These are phyloP conservation scores for Pleurotus eryngii DNA, from an alignment of 768 basidiomycete genomes.

Conservation along the genomic window DNA sequence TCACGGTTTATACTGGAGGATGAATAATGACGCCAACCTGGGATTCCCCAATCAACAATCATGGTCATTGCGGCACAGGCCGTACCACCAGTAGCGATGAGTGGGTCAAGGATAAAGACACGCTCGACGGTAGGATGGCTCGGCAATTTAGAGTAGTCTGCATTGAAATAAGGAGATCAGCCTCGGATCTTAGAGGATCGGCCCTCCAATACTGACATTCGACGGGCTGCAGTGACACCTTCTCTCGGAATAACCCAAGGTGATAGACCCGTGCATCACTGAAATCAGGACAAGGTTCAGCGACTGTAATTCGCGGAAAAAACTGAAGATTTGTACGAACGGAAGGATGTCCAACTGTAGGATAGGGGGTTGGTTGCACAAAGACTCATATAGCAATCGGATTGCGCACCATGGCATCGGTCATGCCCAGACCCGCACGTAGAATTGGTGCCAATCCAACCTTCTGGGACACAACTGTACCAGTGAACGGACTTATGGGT, in stretches of 20 bases:
- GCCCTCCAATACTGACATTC: slow-evolving; percentile 55
- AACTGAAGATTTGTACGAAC: slow-evolving; percentile 35
- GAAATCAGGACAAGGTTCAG: slow-evolving; percentile 1
- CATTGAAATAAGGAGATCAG: not conserved
- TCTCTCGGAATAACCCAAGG: slow-evolving; percentile 86
- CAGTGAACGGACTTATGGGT: slow-evolving; percentile 78
- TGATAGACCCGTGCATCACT: slow-evolving; percentile 87
- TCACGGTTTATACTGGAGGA: not conserved
- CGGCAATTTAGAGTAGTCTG: slow-evolving; percentile 92
- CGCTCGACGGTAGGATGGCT: slow-evolving; percentile 70
- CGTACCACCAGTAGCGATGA: slow-evolving; percentile 94
- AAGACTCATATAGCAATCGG: slow-evolving; percentile 7
- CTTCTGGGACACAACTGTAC: slow-evolving; percentile 67
- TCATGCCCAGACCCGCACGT: slow-evolving; percentile 92
- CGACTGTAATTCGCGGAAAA: not conserved
- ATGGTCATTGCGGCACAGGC: slow-evolving; percentile 84
- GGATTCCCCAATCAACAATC: slow-evolving; percentile 81
- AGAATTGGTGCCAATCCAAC: slow-evolving; percentile 90
- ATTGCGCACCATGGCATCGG: slow-evolving; percentile 63
- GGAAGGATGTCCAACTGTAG: slow-evolving; percentile 73
- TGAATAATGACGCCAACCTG: slow-evolving; percentile 37
- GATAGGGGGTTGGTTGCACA: not conserved
- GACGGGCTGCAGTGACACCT: slow-evolving; percentile 82
- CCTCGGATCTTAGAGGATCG: no score
- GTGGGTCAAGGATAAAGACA: slow-evolving; percentile 87